Conservation (phyloP, 345 rosid genomes). For the Citrus medica region DNA sequence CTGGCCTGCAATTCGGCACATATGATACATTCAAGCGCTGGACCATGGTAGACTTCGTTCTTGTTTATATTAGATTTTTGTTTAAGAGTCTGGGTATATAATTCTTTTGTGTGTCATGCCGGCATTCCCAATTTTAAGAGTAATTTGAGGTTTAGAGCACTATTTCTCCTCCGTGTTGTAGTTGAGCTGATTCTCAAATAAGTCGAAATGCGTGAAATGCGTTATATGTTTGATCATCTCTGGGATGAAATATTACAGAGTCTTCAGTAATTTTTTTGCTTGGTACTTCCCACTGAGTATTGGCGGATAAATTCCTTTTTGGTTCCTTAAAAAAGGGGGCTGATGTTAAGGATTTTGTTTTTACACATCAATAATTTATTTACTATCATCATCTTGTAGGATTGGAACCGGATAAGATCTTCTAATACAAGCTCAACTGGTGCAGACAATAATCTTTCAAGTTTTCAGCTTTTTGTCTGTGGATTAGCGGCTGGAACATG, state of each 20-base stretch:
- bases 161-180: not conserved
- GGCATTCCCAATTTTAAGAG: not conserved
- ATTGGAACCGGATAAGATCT: conserved; percentile 54
- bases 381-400: conserved; percentile 33
- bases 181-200: not conserved
- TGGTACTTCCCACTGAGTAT: not conserved
- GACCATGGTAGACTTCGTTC: conserved; percentile 56
- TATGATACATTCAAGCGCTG: conserved; percentile 92
- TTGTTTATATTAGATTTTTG: not conserved
- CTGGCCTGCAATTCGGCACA: conserved; percentile 96
- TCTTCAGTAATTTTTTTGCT: not conserved
- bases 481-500: conserved; percentile 96
- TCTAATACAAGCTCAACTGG: conserved; percentile 30
- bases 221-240: not conserved
- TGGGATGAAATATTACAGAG: not conserved
- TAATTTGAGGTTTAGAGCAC: not conserved
- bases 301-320: not conserved
- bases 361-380: not conserved
- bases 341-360: not conserved
- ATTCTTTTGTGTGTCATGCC: not conserved
- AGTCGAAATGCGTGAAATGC: not conserved
- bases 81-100: not conserved
- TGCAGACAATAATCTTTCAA: conserved; percentile 48
- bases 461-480: conserved; percentile 82
- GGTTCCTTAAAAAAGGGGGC: not conserved